A percentile compares a stretch with the other conserved stretches of the same genome.
Conservation (phyloP, 768 basidiomycete species). For the Russula earlei region DNA sequence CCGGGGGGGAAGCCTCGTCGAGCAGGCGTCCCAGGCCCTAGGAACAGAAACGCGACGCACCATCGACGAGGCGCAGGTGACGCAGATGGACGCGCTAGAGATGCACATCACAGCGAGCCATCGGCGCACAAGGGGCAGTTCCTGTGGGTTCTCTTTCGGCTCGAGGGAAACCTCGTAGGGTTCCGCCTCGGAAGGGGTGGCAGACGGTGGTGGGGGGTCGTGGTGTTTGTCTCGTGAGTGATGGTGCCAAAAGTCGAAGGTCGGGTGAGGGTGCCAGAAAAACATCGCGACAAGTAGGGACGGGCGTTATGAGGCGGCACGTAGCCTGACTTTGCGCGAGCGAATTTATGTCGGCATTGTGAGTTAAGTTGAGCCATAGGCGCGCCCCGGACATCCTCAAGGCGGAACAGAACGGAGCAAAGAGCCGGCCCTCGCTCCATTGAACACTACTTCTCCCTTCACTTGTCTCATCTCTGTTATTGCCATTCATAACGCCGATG, state of each 20-base stretch:
- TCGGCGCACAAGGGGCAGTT: slow-evolving; percentile 13
- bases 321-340: no score
- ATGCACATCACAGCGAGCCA: slow-evolving; percentile 22
- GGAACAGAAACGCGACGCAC: slow-evolving; percentile 4
- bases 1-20: not conserved
- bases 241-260: not conserved
- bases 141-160: slow-evolving; percentile 21
- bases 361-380: no score
- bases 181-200: not conserved
- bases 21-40: not conserved
- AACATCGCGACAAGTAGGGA: not conserved
- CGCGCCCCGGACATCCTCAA: no score
- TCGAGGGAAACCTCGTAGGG: slow-evolving; percentile 16
- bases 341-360: no score
- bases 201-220: not conserved
- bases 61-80: slow-evolving; percentile 23
- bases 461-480: no score
- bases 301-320: no score
- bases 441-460: no score
- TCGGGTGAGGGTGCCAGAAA: slow-evolving; percentile 3
- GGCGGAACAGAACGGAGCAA: no score
- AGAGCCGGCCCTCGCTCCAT: no score
- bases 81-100: slow-evolving; percentile 20
- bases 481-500: no score
- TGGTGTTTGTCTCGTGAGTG: not conserved